Conservation (phyloP, 495 filamentous ascomycete species). For the Trichoderma erinaceum region DNA sequence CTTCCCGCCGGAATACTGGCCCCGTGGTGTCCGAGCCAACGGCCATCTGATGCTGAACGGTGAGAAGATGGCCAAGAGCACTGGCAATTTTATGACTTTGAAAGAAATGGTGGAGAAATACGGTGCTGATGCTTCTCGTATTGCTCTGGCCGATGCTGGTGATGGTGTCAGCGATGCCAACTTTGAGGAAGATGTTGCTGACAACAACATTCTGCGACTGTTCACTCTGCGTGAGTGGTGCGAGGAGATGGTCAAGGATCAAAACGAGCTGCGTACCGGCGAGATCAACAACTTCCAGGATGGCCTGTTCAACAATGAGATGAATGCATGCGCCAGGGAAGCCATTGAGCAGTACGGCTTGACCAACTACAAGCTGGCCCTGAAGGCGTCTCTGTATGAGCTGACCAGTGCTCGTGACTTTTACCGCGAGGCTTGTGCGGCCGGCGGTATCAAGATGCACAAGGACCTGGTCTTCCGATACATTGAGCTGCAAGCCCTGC, state of each 20-base stretch:
- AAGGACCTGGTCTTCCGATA: constrained; percentile 68
- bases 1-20: constrained; percentile 83
- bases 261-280: constrained; percentile 62
- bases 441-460: constrained; percentile 77
- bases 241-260: constrained; percentile 70
- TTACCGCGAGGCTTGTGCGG: constrained; percentile 74
- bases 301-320: constrained; percentile 84
- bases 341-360: constrained; percentile 68
- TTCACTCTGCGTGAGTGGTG: constrained; percentile 88
- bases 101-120: constrained; percentile 83
- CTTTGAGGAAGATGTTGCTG: constrained; percentile 91
- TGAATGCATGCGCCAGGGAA: constrained; percentile 76
- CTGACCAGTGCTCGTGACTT: constrained; percentile 78
- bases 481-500: constrained; percentile 56
- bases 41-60: constrained; percentile 92
- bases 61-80: constrained; percentile 94
- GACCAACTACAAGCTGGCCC: constrained; percentile 82
- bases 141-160: constrained; percentile 90
- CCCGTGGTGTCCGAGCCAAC: constrained; percentile 73
- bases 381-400: constrained; percentile 88
- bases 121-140: constrained; percentile 84
- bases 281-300: constrained; percentile 75
- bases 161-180: constrained; percentile 95
- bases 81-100: constrained; percentile 92
- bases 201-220: constrained; percentile 80